These are phyloP conservation scores for Gaeumannomyces tritici DNA, from an alignment of 2,329 filamentous ascomycete species.

Conservation along the genomic window DNA sequence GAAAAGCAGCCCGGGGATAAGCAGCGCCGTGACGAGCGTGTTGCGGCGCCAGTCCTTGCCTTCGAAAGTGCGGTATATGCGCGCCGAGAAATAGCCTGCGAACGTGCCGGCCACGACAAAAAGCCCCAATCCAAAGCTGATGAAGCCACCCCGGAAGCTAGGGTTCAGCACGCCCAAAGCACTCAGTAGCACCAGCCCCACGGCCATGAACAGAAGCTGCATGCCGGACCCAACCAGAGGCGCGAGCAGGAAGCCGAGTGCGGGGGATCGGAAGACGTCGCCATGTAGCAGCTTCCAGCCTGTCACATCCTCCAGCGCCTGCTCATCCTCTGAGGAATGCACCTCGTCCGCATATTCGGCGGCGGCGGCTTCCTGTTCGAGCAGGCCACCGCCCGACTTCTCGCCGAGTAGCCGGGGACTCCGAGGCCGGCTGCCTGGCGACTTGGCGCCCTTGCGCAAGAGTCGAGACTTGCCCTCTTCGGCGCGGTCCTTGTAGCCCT, in stretches of 20 bases:
- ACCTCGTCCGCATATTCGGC: conserved; percentile 45
- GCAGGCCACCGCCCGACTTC: conserved; percentile 32
- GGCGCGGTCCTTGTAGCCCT: conserved; percentile 57
- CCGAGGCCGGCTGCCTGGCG: conserved; percentile 19
- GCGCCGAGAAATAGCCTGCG: conserved; percentile 78
- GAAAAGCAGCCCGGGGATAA: conserved; percentile 75
- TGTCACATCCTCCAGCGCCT: conserved; percentile 66
- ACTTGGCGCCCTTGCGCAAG: conserved; percentile 26
- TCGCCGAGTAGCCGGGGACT: conserved; percentile 46
- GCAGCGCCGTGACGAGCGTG: conserved; percentile 62
- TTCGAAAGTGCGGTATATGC: conserved; percentile 76
- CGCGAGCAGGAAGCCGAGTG: conserved; percentile 62
- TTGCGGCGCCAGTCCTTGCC: conserved; percentile 68
- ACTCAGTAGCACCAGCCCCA: conserved; percentile 62
- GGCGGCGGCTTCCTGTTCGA: conserved; percentile 49
- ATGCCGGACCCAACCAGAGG: conserved; percentile 78
- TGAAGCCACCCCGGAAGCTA: conserved; percentile 81
- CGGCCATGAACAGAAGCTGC: conserved; percentile 75
- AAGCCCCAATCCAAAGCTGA: conserved; percentile 72
- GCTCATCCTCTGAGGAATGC: conserved; percentile 56
- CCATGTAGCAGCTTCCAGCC: conserved; percentile 84
- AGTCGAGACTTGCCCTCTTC: conserved; percentile 56
- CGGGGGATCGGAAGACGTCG: conserved; percentile 75
- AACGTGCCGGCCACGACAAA: conserved; percentile 78
- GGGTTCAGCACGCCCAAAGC: conserved; percentile 74